Conservation (phyloP, 1,284 basidiomycete genomes). For the Ganoderma resinaceum region DNA sequence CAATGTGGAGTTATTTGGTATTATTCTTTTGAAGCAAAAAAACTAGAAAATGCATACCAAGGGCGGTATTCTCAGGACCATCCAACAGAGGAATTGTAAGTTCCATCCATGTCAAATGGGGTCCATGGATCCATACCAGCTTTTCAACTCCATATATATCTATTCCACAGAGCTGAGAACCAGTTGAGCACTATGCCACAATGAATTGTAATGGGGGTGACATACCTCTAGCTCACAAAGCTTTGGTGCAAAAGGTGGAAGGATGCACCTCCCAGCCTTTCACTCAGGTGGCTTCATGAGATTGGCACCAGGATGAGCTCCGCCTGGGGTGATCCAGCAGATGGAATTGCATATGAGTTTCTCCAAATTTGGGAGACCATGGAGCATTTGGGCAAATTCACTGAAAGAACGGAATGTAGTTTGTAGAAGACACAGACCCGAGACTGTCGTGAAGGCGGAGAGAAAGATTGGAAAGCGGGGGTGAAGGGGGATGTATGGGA, state of each 20-base stretch:
- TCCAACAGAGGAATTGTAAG: background rate
- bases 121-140: background rate
- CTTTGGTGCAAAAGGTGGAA: background rate
- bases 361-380: background rate
- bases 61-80: background rate
- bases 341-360: background rate
- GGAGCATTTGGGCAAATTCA: background rate
- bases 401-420: background rate
- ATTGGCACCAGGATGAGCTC: background rate
- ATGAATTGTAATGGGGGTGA: background rate
- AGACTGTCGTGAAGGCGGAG: background rate
- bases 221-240: background rate
- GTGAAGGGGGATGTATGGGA: too few species aligned
- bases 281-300: background rate
- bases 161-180: background rate
- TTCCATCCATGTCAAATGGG: background rate
- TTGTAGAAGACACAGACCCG: background rate
- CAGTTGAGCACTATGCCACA: background rate
- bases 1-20: too few species aligned
- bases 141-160: background rate
- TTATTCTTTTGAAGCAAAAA: too few species aligned
- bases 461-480: background rate
- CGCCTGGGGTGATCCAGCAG: background rate
- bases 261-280: background rate
- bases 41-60: background rate